Conservation (phyloP, 352 stramenopile species). For the Blastocystis sp. region DNA sequence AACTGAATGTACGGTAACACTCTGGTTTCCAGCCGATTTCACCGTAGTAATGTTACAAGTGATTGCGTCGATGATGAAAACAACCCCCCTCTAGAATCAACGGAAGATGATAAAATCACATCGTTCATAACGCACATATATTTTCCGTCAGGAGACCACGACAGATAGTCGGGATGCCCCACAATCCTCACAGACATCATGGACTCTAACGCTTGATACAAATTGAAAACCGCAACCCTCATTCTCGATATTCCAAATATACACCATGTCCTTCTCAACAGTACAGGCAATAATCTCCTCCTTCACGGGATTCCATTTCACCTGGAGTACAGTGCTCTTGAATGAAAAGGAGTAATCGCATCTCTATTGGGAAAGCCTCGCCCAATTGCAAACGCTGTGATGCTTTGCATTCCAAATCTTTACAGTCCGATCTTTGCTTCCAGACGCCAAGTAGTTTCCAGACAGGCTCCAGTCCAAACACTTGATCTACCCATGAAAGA, state of each 20-base stretch:
- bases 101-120: neutral
- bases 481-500: conserved; percentile 33
- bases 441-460: conserved; percentile 16
- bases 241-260: conserved; percentile 60
- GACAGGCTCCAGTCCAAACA: conserved; percentile 23
- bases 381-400: neutral
- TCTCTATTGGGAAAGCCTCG: conserved; percentile 1
- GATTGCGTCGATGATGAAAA: conserved; percentile 37
- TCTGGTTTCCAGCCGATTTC: neutral
- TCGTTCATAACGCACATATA: conserved; percentile 50
- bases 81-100: conserved; percentile 9
- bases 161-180: conserved; percentile 33
- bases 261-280: conserved; percentile 43
- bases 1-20: neutral
- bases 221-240: neutral
- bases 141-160: conserved; percentile 36
- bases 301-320: conserved; percentile 36
- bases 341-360: conserved; percentile 45
- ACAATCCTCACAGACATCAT: neutral
- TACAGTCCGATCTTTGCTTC: conserved; percentile 20
- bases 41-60: neutral
- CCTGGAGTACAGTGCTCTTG: conserved; percentile 21
- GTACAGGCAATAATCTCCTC: conserved; percentile 43
- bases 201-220: conserved; percentile 6
- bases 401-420: conserved; percentile 41